Conservation (phyloP, 495 filamentous ascomycete species). For the Sphaerosporella brunnea region DNA sequence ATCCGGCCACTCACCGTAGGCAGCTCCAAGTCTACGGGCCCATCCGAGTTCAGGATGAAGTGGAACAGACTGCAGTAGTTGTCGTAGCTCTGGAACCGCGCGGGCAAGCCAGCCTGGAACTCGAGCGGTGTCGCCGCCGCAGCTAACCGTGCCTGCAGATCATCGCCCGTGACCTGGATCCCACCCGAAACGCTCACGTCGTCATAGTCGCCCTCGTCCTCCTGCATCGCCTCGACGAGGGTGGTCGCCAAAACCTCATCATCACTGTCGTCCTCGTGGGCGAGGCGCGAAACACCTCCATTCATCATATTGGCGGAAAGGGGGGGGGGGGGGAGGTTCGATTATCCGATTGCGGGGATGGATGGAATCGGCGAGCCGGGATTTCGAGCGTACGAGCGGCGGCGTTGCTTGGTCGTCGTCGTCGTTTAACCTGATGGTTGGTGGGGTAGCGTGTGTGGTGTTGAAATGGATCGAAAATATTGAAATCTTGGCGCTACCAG, state of each 20-base stretch:
- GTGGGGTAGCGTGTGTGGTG: too few species aligned
- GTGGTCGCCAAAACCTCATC: conserved; percentile 24
- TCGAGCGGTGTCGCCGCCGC: conserved; percentile 88
- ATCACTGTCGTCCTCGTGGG: conserved; percentile 21
- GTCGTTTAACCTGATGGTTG: too few species aligned
- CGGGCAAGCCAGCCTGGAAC: conserved; percentile 81
- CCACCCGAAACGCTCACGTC: conserved; percentile 23
- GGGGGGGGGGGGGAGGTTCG: too few species aligned
- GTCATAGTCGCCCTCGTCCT: conserved; percentile 27
- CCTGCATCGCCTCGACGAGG: conserved; percentile 26
- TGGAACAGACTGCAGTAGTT: conserved; percentile 98
- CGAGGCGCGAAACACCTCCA: conserved; percentile 10
- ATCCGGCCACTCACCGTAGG: conserved; percentile 62
- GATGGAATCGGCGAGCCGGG: too few species aligned
- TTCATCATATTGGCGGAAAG: conserved; percentile 11
- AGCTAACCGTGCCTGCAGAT: conserved; percentile 76
- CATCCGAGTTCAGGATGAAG: conserved; percentile 96
- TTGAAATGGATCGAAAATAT: too few species aligned
- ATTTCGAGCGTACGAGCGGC: too few species aligned
- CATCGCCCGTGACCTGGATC: conserved; percentile 33
- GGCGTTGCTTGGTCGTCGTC: too few species aligned
- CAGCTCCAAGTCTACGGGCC: conserved; percentile 87
- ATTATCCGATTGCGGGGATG: too few species aligned
- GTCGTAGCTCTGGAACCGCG: conserved; percentile 96
- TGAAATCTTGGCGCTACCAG: too few species aligned